Evolutionary conservation across 495 filamentous ascomycete genomes (phyloP).

Genomic region (Podospora tetraspora): DNA sequence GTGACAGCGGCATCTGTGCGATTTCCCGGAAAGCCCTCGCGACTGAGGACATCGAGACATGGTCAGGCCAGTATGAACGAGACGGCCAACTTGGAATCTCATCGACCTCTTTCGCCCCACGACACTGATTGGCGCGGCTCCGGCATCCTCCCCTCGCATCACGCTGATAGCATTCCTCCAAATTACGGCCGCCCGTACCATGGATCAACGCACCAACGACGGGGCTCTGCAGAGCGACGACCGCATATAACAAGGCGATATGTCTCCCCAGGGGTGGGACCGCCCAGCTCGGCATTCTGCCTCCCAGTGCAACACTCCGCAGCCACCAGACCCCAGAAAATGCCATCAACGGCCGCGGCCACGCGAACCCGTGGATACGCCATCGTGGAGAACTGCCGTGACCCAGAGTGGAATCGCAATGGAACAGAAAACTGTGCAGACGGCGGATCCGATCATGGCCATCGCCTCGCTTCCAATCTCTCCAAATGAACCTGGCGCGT

Average conservation of each 20-base stretch:
- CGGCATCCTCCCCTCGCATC: neutral
- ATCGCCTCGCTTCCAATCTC: neutral
- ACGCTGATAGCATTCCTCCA: neutral
- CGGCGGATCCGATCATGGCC: neutral
- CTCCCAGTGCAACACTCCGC: neutral
- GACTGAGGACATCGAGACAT: neutral
- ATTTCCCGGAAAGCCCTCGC: neutral
- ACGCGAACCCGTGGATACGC: neutral
- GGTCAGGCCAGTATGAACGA: neutral
- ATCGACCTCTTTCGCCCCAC: neutral
- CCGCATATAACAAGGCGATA: neutral
- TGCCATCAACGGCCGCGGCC: neutral
- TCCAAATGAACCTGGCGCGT: neutral
- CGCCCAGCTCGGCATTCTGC: neutral
- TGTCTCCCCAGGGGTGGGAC: neutral
- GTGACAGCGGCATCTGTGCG: neutral
- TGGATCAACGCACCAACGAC: neutral
- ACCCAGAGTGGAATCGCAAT: neutral
- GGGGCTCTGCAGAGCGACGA: neutral
- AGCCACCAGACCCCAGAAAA: neutral
- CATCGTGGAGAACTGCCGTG: neutral
- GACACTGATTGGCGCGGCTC: neutral
- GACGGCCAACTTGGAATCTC: neutral
- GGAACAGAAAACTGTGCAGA: neutral
- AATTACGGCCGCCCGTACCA: neutral